Conservation (phyloP, 106 monocot species). For the Allium cepa region DNA sequence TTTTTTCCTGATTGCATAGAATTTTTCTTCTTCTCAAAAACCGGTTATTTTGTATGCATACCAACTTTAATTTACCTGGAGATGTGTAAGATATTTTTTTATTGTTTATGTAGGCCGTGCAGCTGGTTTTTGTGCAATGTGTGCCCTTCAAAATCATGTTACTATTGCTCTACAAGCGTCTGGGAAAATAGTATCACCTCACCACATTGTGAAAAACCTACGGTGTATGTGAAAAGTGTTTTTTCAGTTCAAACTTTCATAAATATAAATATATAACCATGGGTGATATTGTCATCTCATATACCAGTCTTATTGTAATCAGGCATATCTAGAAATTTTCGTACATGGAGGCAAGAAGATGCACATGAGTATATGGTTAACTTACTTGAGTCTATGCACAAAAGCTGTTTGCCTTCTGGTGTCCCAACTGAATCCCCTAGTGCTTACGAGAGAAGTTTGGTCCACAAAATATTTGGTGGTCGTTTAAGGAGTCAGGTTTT, state of each 20-base stretch:
- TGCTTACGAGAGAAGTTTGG: constrained; percentile 93
- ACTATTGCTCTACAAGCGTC: constrained; percentile 71
- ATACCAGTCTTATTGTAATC: constrained; percentile 7
- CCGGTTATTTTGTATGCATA: not conserved
- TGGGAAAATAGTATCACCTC: constrained; percentile 86
- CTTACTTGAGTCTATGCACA: constrained; percentile 96
- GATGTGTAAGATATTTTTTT: constrained; percentile 48
- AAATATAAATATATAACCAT: not conserved
- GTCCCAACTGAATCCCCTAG: constrained; percentile 67
- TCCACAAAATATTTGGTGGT: constrained; percentile 96
- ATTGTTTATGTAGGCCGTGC: constrained; percentile 64
- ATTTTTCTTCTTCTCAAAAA: too few species aligned
- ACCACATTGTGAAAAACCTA: constrained; percentile 80
- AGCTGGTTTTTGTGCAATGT: constrained; percentile 96
- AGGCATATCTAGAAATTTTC: constrained; percentile 93
- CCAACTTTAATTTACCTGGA: constrained; percentile 1
- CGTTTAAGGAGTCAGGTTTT: constrained; percentile 84
- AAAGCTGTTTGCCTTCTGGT: constrained; percentile 92
- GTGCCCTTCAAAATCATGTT: constrained; percentile 96
- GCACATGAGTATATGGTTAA: constrained; percentile 99
- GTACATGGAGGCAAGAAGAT: constrained; percentile 89
- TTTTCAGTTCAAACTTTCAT: not conserved
- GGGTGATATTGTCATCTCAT: not conserved
- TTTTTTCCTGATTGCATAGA: too few species aligned
- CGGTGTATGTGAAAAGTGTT: constrained; percentile 51